These are phyloP conservation scores for Saxophila tyrrhenica DNA, from an alignment of 495 filamentous ascomycete genomes.

Conservation along the genomic window DNA sequence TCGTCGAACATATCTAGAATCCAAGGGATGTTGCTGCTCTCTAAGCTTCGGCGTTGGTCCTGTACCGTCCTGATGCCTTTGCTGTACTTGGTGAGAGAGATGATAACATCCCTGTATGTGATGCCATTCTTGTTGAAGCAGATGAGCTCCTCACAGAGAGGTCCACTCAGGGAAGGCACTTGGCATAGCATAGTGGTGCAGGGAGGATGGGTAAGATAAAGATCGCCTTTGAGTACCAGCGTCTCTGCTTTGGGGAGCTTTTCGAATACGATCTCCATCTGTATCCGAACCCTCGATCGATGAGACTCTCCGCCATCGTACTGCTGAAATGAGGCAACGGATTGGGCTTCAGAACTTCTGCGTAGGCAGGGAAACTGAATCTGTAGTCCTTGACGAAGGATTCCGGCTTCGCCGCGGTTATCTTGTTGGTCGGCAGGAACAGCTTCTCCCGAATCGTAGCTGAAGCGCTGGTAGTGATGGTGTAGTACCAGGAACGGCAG, in stretches of 20 bases:
- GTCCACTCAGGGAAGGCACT: not conserved
- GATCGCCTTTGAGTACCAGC: not conserved
- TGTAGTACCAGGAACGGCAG: not conserved
- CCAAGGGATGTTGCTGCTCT: no score
- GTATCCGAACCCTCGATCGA: no score
- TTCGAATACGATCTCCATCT: no score
- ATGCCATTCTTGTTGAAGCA: not conserved
- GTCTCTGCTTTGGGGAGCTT: not conserved
- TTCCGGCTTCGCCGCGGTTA: not conserved
- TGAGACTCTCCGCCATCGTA: no score
- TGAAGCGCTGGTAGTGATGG: not conserved
- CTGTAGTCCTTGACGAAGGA: not conserved
- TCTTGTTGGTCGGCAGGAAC: not conserved
- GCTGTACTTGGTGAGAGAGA: not conserved
- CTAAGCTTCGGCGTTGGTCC: no score
- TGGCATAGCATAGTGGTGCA: not conserved
- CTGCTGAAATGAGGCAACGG: not conserved
- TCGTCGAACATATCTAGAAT: no score
- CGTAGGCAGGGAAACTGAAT: not conserved
- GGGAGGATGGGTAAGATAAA: not conserved
- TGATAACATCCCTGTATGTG: not conserved
- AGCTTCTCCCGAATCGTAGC: not conserved
- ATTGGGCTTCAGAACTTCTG: not conserved
- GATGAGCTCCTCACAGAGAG: no score
- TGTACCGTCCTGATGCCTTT: no score